phyloP scores from a whole-genome alignment of 352 stramenopile species.

The Thalassiosira hispida region DNA sequence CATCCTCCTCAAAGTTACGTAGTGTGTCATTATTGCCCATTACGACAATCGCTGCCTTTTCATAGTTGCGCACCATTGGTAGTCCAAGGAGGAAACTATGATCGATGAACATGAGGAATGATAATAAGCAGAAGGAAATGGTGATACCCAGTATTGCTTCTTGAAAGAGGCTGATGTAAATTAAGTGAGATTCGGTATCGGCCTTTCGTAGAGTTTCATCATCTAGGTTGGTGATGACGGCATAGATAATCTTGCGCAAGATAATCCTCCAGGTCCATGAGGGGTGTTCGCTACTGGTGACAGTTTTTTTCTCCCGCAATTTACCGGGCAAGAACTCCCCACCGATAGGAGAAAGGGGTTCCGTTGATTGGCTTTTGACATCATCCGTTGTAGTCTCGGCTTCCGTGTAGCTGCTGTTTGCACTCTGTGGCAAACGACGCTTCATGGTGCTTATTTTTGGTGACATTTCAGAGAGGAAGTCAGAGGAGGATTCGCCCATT shows the following conservation, averaged over 20 bases:
- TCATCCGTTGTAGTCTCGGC: too few relatives aligned
- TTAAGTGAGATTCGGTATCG: constrained; percentile 1
- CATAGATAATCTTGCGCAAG: constrained; percentile 1
- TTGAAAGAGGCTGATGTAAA: constrained; percentile 5
- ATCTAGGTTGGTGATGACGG: constrained; percentile 5
- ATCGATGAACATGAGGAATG: constrained; percentile 15
- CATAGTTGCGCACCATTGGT: constrained; percentile 7
- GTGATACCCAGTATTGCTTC: constrained; percentile 9
- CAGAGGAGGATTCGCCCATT: too few relatives aligned
- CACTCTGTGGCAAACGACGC: too few relatives aligned
- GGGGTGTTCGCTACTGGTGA: too few relatives aligned
- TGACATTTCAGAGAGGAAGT: too few relatives aligned
- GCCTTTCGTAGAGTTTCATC: constrained; percentile 5
- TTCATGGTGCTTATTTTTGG: too few relatives aligned
- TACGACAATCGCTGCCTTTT: neutral
- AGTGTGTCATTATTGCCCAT: constrained; percentile 6
- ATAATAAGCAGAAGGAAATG: neutral
- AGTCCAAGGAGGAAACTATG: constrained; percentile 15
- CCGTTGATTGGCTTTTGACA: too few relatives aligned
- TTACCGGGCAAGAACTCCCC: too few relatives aligned
- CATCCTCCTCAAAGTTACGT: constrained; percentile 1
- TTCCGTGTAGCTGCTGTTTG: too few relatives aligned
- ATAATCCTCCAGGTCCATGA: neutral
- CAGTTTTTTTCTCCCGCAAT: too few relatives aligned
- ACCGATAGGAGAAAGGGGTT: too few relatives aligned